Conservation (phyloP, 2,329 filamentous ascomycete species). For the Diaporthe vexans region DNA sequence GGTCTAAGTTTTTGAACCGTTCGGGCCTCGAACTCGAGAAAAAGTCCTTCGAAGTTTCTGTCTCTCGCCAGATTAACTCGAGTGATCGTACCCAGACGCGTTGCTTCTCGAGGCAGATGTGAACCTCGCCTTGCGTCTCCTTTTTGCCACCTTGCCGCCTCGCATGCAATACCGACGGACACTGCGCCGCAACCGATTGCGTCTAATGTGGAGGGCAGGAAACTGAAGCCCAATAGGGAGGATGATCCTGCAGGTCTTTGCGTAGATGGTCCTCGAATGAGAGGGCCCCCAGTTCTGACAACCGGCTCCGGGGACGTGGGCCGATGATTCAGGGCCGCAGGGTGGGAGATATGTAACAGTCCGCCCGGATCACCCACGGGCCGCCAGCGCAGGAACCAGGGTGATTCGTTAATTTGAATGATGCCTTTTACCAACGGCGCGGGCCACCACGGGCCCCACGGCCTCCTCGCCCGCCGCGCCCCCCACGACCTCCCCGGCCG, state of each 20-base stretch:
- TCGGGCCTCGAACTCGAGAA: constrained; percentile 3
- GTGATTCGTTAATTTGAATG: not conserved
- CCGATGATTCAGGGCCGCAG: not conserved
- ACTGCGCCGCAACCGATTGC: not conserved
- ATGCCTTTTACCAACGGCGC: constrained; percentile 7
- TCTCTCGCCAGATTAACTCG: constrained; percentile 14
- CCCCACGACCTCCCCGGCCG: not conserved
- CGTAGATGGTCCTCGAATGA: not conserved
- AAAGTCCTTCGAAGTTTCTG: not conserved
- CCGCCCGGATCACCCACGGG: constrained; percentile 10
- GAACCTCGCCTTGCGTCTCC: not conserved
- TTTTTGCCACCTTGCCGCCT: not conserved
- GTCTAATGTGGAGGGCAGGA: not conserved
- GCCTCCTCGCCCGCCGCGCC: constrained; percentile 1
- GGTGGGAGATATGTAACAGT: no score
- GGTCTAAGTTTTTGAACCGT: not conserved
- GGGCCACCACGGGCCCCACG: not conserved
- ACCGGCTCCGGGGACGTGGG: not conserved
- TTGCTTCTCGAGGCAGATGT: not conserved
- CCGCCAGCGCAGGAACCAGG: not conserved
- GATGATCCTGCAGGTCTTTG: not conserved
- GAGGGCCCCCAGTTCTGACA: not conserved
- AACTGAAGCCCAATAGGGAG: not conserved
- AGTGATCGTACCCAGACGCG: not conserved
- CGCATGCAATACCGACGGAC: not conserved